Evolutionary conservation across 2,329 filamentous ascomycete species (phyloP).

Genomic region (Epichloe bromicola): DNA sequence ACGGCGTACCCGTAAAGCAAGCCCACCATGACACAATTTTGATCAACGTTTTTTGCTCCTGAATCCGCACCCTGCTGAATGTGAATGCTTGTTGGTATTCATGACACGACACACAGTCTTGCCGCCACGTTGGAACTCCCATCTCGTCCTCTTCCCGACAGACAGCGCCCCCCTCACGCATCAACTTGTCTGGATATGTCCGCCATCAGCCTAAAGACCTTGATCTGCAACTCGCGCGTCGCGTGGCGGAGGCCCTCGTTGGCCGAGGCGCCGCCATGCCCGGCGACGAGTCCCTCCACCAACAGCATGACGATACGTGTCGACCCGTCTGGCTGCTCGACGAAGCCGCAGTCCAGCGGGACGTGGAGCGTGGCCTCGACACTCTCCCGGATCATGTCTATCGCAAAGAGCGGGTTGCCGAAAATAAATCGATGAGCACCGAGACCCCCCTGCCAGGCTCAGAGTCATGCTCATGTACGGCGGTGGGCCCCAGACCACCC

Average conservation of each 20-base stretch:
- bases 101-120: no score
- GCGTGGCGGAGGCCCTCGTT: background rate
- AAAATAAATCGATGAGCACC: constrained; percentile 1
- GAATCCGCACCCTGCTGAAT: no score
- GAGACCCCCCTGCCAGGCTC: background rate
- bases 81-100: no score
- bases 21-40: no score
- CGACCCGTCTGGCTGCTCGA: background rate
- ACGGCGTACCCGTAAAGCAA: no score
- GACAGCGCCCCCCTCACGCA: background rate
- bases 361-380: constrained; percentile 1
- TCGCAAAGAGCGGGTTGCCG: background rate
- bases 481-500: background rate
- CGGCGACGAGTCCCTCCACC: background rate
- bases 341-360: constrained; percentile 1
- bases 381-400: background rate
- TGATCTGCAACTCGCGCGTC: background rate
- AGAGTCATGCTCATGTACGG: background rate
- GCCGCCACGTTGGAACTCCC: no score
- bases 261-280: background rate
- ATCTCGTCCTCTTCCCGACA: no score
- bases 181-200: background rate
- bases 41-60: no score
- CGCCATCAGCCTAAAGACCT: background rate
- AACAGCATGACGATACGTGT: constrained; percentile 1